Evolutionary conservation across 495 filamentous ascomycete genomes (phyloP).

Genomic region (Aspergillus ellipticus): DNA sequence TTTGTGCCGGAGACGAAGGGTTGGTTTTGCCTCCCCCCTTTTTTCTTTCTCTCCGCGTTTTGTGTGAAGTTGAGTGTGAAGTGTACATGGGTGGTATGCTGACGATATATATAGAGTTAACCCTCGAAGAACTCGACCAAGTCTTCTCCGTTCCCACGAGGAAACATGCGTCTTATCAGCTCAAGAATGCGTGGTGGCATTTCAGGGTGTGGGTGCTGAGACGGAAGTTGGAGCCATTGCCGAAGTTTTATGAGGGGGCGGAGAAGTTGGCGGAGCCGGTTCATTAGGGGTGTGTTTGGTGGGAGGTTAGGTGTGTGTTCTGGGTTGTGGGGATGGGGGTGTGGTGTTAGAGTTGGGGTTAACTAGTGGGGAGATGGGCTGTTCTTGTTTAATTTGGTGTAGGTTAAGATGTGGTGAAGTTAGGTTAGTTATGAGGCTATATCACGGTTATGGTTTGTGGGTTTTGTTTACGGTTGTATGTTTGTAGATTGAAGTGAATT

Average conservation of each 20-base stretch:
- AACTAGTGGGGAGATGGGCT: no score
- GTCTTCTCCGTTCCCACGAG: constrained; percentile 52
- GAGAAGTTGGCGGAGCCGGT: constrained; percentile 53
- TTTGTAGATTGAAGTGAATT: no score
- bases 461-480: no score
- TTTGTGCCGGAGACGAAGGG: constrained; percentile 58
- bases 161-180: constrained; percentile 46
- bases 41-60: constrained; percentile 3
- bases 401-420: no score
- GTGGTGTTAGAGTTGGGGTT: background rate
- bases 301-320: background rate
- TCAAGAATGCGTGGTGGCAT: constrained; percentile 47
- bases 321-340: background rate
- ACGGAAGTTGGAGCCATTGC: constrained; percentile 42
- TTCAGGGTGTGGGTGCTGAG: constrained; percentile 50
- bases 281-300: background rate
- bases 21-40: constrained; percentile 17
- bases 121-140: constrained; percentile 49
- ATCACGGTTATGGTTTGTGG: no score
- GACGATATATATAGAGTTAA: constrained; percentile 30
- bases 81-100: constrained; percentile 5
- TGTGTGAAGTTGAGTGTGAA: no score
- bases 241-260: constrained; percentile 39
- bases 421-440: no score
- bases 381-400: no score